Percentiles rank a stretch among this genome's conserved stretches.
These are phyloP conservation scores for Fomes fomentarius DNA, from an alignment of 1,284 basidiomycete species.

Conservation along the genomic window DNA sequence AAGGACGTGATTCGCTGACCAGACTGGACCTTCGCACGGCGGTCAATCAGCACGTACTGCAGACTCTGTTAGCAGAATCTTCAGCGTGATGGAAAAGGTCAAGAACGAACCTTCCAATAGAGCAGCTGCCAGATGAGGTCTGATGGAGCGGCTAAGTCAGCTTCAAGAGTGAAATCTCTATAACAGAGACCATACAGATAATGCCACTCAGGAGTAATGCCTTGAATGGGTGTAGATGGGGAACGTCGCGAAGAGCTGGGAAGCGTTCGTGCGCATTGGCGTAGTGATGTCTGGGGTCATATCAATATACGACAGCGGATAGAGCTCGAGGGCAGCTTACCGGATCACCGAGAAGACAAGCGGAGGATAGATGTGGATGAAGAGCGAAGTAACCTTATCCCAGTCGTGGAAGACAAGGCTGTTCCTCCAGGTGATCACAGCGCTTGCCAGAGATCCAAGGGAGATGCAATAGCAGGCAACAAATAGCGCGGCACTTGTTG, in stretches of 20 bases:
- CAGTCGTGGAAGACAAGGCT: constrained; percentile 94
- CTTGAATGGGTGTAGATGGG: constrained; percentile 61
- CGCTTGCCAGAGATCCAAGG: constrained; percentile 87
- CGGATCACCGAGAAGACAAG: constrained; percentile 87
- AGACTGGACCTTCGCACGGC: constrained; percentile 84
- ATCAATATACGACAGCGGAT: background rate
- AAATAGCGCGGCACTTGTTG: constrained; percentile 74
- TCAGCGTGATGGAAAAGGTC: background rate
- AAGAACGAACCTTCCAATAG: constrained; percentile 78
- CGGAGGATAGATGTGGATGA: constrained; percentile 89
- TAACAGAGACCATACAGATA: constrained; percentile 70
- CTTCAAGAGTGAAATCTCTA: background rate
- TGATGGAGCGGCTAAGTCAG: constrained; percentile 37
- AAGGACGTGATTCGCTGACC: constrained; percentile 88
- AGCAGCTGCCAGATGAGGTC: constrained; percentile 87
- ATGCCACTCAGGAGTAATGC: constrained; percentile 71
- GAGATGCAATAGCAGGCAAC: constrained; percentile 88
- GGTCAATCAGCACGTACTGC: constrained; percentile 83
- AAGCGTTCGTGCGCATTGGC: constrained; percentile 75
- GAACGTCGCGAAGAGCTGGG: constrained; percentile 75
- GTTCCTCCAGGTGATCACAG: constrained; percentile 96
- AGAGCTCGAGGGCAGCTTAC: constrained; percentile 40
- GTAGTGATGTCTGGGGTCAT: constrained; percentile 73
- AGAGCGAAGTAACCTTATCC: constrained; percentile 91
- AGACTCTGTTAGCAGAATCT: background rate